phyloP scores from a whole-genome alignment of 257 asterid genomes.

The Fraxinus pennsylvanica region DNA sequence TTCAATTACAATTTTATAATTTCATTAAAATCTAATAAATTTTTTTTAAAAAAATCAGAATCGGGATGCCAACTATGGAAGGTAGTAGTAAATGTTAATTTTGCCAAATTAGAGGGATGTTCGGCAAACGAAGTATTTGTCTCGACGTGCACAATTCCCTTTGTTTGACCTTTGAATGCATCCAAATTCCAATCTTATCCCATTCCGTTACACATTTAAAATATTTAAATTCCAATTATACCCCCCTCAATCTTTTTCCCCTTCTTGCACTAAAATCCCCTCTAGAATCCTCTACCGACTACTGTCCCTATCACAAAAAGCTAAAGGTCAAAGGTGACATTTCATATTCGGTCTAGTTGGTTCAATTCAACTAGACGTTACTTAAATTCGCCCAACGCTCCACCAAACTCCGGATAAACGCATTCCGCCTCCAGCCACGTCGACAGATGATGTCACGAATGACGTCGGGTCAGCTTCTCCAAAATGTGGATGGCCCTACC shows the following conservation, averaged over 20 bases:
- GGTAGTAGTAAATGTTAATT: background rate
- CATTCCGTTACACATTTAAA: background rate
- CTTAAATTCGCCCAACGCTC: background rate
- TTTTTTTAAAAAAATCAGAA: no score
- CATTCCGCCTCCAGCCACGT: background rate
- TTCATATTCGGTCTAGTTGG: constrained; percentile 4
- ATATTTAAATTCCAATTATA: background rate
- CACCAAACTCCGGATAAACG: background rate
- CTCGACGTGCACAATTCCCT: background rate
- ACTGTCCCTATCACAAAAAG: constrained; percentile 6
- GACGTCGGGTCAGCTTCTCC: background rate
- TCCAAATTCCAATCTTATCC: constrained; percentile 2
- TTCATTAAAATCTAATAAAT: no score
- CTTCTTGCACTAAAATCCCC: background rate
- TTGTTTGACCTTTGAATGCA: constrained; percentile 1
- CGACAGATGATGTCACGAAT: background rate
- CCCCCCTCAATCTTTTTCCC: background rate
- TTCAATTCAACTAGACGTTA: constrained; percentile 4
- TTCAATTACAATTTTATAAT: no score
- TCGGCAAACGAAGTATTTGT: no score
- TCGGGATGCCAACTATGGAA: no score
- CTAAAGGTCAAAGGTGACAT: background rate
- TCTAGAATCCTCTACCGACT: background rate
- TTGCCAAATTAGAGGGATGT: background rate
- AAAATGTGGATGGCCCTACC: background rate